Evolutionary conservation across 495 filamentous ascomycete species (phyloP), one percentile per base, ranked within the genome.

Genomic region (Acidiella bohemica): DNA sequence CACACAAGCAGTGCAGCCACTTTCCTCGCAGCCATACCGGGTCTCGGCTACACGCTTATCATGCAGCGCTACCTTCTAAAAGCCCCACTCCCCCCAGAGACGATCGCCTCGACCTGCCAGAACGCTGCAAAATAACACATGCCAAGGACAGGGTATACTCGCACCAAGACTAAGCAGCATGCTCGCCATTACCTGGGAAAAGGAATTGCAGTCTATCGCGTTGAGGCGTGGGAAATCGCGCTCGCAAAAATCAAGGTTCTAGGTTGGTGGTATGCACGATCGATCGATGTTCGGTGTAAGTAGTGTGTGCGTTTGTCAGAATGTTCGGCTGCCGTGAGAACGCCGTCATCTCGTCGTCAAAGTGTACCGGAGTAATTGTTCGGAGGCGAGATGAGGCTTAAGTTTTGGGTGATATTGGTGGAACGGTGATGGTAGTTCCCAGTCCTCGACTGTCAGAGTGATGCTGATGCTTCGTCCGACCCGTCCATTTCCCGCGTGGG

Each of bases 301-400:
- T 24, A 21, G 32, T 18, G 17, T 24, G 6, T 16, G 36, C 7
- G 24, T 5, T 29, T 6, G 9, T 9, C 8, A 24, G 14, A n/a
- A 24, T 6, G 27, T 13, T 4, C 4, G 30, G 7, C 17, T 5
- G 14, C 25, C 16, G 6, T 31, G 10, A 9, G 30, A 29, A 44
- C 41, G 41, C 41, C 32, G 33, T 44, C 41, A 24, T 44, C 7
- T 29, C 32, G 32, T 44, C 41, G 41, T 44, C 8, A 34, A 27
- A 26, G 9, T 24, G 19, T 35, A 10, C 9, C 31, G 9, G 8
- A 9, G 25, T 28, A n/a, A 8, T 28, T n/a, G n/a, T n/a, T n/a
- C n/a, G n/a, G 25, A 27, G 25, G 7, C n/a, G 25, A 27, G 25
- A 7, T 7, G n/a, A 27, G 7, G 25, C 7, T 7, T 27, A 7